Base-by-base conservation (phyloP, 306 rosid genomes). In the Morella rubra region DNA sequence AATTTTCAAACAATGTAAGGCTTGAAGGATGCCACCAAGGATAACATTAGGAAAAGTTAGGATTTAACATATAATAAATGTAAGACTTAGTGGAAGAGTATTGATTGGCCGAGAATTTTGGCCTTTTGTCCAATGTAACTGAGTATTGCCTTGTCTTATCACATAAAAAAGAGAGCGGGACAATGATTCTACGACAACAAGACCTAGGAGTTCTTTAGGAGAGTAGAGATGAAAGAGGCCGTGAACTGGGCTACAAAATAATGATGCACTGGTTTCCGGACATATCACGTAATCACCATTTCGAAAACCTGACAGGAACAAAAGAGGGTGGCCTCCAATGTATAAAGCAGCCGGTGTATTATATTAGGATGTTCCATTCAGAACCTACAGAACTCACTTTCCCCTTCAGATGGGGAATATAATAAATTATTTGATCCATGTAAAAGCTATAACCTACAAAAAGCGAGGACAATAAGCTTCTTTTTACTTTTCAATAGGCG, bases 31-130 rank as follows among this genome's bases (percentile, higher is more conserved):
- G 49, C 3, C 37, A 32, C 37, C 37, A 32, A 32, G 37, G 37
- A 2, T 32, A 32, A 32, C 37, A 32, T 32, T 32, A 32, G 3
- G 37, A 32, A 32, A 2, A 32, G 37, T 32, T 32, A 32, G 37
- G 37, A 32, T 32, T 27, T 32, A 32, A 2, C 37, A 32, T 2
- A 32, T 2, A 32, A 32, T 32, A 32, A 32, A 32, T 32, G 3
- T 0, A 32, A 68, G 72, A 50, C 78, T 77, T 81, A 14, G 88
- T 84, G 90, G 89, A 70, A 74, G 70, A 44, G 71, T 84, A 44
- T 73, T 68, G 76, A 80, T 75, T 80, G 79, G 74, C 91, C 85
- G 76, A 81, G 70, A 85, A 88, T 84, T 80, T 86, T 53, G 82
- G 86, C 86, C 84, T 86, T 86, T 68, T 44, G 61, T 14, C 55